These are phyloP conservation scores for Linanthus parryae DNA, from an alignment of 148 eudicot genomes.

Conservation along the genomic window DNA sequence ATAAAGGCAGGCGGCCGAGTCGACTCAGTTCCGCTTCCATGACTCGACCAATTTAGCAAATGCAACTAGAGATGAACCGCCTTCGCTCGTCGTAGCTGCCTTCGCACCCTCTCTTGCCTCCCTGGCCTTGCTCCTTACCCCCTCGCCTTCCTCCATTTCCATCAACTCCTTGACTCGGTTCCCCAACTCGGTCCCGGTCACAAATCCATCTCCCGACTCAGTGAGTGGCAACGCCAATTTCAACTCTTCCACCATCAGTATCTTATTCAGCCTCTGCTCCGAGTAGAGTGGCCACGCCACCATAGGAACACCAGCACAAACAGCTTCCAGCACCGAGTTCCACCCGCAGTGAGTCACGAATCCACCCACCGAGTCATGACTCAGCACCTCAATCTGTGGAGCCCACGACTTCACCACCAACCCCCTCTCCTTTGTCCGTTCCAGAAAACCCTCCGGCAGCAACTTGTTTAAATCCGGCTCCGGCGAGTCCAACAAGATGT, in stretches of 20 bases:
- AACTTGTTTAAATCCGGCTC: constrained; percentile 1
- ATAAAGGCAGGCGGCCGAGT: no score
- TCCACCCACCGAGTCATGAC: constrained; percentile 23
- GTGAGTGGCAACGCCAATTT: constrained; percentile 18
- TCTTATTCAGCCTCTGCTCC: constrained; percentile 22
- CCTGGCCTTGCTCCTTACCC: neutral
- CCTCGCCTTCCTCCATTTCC: constrained; percentile 12
- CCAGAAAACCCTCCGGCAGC: constrained; percentile 16
- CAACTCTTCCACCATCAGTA: constrained; percentile 17
- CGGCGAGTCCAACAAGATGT: neutral
- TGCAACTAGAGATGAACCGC: constrained; percentile 5
- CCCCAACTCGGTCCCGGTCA: constrained; percentile 8
- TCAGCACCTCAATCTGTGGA: constrained; percentile 18
- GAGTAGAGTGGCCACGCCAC: constrained; percentile 27
- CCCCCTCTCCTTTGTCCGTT: constrained; percentile 16
- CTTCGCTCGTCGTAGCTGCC: constrained; percentile 9
- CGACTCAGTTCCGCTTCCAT: no score
- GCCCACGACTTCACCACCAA: constrained; percentile 22
- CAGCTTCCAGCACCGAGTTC: constrained; percentile 29
- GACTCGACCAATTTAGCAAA: constrained; percentile 2
- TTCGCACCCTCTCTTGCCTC: constrained; percentile 7
- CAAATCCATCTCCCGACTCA: constrained; percentile 12
- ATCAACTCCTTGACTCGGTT: constrained; percentile 14
- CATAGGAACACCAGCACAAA: constrained; percentile 23
- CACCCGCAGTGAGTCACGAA: constrained; percentile 32